phyloP scores from a whole-genome alignment of 495 filamentous ascomycete genomes.

The Lineolata rhizophorae region DNA sequence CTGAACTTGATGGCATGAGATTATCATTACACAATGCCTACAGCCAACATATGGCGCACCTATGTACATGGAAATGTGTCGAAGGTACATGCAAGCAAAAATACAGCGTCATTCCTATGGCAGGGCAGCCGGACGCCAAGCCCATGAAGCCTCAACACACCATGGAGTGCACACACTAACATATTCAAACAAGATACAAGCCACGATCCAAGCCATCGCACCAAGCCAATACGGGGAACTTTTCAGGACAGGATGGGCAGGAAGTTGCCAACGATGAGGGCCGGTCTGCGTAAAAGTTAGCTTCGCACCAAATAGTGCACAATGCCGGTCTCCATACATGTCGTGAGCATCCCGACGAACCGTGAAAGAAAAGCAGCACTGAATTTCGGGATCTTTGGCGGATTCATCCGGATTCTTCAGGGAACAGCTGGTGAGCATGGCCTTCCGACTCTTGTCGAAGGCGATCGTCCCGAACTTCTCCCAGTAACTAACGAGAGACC shows the following conservation, averaged over 20 bases:
- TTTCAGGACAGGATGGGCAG: slow-evolving; percentile 41
- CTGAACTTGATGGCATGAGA: too few species aligned
- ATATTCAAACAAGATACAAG: neutral
- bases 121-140: too few species aligned
- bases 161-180: too few species aligned
- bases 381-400: slow-evolving; percentile 48
- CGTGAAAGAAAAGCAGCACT: slow-evolving; percentile 94
- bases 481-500: slow-evolving; percentile 92
- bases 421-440: slow-evolving; percentile 82
- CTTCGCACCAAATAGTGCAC: slow-evolving; percentile 2
- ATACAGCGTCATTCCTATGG: too few species aligned
- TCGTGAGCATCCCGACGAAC: slow-evolving; percentile 87
- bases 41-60: too few species aligned
- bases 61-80: too few species aligned
- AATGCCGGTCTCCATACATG: slow-evolving; percentile 39
- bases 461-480: slow-evolving; percentile 98
- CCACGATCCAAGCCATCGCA: neutral
- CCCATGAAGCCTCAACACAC: too few species aligned
- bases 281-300: slow-evolving; percentile 35
- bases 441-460: slow-evolving; percentile 89
- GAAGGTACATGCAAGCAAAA: too few species aligned
- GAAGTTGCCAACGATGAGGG: slow-evolving; percentile 92
- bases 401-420: slow-evolving; percentile 67
- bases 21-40: too few species aligned
- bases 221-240: too few species aligned